A percentile compares a stretch with the other conserved stretches of the same genome.
Conservation (phyloP, 2,329 filamentous ascomycete species). For the Aulographum hederae region DNA sequence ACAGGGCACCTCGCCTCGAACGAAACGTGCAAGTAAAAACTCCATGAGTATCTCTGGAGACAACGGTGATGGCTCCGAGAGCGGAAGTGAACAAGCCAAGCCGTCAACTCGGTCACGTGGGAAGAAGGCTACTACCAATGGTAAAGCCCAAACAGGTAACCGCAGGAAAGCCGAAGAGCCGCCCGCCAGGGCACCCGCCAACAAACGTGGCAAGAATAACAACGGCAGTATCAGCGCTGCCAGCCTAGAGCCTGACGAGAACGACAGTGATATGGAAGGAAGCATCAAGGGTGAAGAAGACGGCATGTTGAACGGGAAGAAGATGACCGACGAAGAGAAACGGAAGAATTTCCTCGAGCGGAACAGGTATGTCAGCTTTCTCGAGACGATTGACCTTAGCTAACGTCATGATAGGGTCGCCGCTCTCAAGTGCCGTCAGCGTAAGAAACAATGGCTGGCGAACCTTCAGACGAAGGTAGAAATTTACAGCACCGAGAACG, state of each 20-base stretch:
- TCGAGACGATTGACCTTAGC: conserved; percentile 11
- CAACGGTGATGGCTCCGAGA: conserved; percentile 4
- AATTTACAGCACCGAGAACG: conserved; percentile 80
- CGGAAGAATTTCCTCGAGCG: conserved; percentile 93
- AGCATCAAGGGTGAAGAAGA: conserved; percentile 17
- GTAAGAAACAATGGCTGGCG: conserved; percentile 97
- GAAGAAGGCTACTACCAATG: conserved; percentile 46
- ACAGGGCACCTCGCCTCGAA: conserved; percentile 39
- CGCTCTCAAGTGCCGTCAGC: conserved; percentile 87
- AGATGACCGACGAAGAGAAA: conserved; percentile 98
- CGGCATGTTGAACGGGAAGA: conserved; percentile 33
- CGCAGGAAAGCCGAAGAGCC: conserved; percentile 66
- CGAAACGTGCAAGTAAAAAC: conserved; percentile 27
- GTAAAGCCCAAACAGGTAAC: conserved; percentile 14
- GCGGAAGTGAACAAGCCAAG: conserved; percentile 3
- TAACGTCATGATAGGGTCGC: conserved; percentile 58
- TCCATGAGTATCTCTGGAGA: conserved; percentile 6
- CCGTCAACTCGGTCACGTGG: conserved; percentile 31
- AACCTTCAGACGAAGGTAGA: conserved; percentile 93
- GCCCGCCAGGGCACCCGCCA: conserved; percentile 41
- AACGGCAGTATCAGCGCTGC: conserved; percentile 26
- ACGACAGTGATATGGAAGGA: conserved; percentile 25
- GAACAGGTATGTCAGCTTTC: conserved; percentile 51
- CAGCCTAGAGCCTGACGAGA: conserved; percentile 35
- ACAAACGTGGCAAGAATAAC: conserved; percentile 56